These are phyloP conservation scores for Castanea crenata DNA, from an alignment of 306 rosid genomes.

Conservation along the genomic window DNA sequence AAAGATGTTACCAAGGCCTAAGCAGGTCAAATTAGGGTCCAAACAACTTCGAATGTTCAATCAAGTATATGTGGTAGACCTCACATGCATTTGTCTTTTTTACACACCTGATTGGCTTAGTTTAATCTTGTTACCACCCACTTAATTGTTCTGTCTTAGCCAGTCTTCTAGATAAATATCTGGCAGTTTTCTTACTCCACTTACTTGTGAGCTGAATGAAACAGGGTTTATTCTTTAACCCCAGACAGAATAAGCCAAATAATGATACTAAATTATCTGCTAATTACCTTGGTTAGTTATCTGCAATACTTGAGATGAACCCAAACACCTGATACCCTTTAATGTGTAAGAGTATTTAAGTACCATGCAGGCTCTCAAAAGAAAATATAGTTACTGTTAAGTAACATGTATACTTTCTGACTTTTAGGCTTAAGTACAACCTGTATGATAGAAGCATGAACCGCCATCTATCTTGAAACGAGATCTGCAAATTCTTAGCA, in stretches of 20 bases:
- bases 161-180: not conserved
- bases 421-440: slow-evolving; percentile 10
- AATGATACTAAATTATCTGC: not conserved
- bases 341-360: slow-evolving; percentile 7
- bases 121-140: no score
- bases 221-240: not conserved
- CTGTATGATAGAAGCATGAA: slow-evolving; percentile 25
- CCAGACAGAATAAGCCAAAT: not conserved
- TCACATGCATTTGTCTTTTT: no score
- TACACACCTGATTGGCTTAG: no score
- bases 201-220: not conserved
- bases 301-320: not conserved
- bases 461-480: slow-evolving; percentile 2
- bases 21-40: not conserved
- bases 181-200: not conserved
- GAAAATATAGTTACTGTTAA: slow-evolving; percentile 15
- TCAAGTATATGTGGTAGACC: no score
- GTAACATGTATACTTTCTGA: not conserved
- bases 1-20: not conserved
- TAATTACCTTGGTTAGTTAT: not conserved
- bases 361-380: slow-evolving; percentile 5
- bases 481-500: slow-evolving; percentile 22
- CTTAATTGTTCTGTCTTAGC: no score
- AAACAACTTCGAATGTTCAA: no score
- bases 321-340: not conserved